Evolutionary conservation across 345 rosid genomes (phyloP).

Genomic region (Boechera retrofracta): DNA sequence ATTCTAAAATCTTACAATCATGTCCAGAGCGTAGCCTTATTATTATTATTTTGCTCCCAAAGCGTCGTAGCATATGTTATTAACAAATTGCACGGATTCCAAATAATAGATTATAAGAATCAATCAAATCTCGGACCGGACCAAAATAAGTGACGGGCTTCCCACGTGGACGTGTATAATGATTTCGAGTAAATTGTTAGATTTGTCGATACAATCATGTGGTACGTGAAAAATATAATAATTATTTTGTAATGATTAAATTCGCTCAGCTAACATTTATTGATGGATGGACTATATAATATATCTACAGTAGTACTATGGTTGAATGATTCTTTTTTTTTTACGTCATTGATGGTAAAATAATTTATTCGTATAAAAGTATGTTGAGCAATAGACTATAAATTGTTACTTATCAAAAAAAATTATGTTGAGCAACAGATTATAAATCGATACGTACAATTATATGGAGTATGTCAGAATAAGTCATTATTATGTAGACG

Average conservation of each 20-base stretch:
- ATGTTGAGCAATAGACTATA: neutral
- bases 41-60: neutral
- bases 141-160: constrained; percentile 29
- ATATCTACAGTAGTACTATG: neutral
- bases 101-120: neutral
- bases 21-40: constrained; percentile 5
- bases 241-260: constrained; percentile 38
- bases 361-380: neutral
- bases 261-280: constrained; percentile 22
- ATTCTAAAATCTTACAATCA: neutral
- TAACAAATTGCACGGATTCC: constrained; percentile 24
- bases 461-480: neutral
- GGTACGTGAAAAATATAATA: constrained; percentile 33
- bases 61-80: constrained; percentile 1
- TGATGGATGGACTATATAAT: constrained; percentile 12
- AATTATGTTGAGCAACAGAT: neutral
- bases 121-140: constrained; percentile 15
- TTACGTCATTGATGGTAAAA: neutral
- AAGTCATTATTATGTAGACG: neutral
- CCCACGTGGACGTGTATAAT: constrained; percentile 45
- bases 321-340: neutral
- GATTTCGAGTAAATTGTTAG: constrained; percentile 39
- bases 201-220: constrained; percentile 38
- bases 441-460: neutral
- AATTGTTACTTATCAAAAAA: neutral